A percentile compares a stretch with the other conserved stretches of the same genome.
Conservation (phyloP, 2,329 filamentous ascomycete genomes). For the Thyridium curvatum region DNA sequence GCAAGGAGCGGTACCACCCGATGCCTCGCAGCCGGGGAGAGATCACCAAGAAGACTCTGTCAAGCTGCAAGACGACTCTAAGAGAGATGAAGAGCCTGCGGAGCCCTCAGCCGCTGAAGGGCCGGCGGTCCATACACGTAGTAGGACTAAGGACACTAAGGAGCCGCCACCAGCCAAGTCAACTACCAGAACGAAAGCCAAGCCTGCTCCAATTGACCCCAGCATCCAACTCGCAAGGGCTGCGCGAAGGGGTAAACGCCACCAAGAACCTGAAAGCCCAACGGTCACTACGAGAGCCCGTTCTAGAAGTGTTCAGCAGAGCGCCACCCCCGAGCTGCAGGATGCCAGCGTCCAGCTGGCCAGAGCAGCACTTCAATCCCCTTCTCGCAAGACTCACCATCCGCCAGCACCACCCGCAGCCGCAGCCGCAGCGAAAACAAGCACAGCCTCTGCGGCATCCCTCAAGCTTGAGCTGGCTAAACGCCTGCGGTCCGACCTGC, state of each 20-base stretch:
- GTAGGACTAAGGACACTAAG: background rate
- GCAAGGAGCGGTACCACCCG: background rate
- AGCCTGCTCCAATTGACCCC: constrained; percentile 11
- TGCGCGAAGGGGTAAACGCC: constrained; percentile 8
- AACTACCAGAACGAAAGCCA: background rate
- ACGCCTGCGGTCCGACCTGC: constrained; percentile 40
- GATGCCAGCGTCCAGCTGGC: constrained; percentile 21
- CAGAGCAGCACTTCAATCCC: constrained; percentile 21
- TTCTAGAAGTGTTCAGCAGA: constrained; percentile 17
- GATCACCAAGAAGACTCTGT: no score
- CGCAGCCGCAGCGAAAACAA: constrained; percentile 2
- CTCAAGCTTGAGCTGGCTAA: constrained; percentile 40
- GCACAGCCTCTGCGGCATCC: constrained; percentile 19
- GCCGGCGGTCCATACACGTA: background rate
- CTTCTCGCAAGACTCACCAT: constrained; percentile 17
- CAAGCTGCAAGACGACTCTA: no score
- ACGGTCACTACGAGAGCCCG: constrained; percentile 16
- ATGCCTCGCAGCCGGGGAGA: no score
- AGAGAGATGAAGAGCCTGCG: no score
- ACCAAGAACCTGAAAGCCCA: constrained; percentile 11
- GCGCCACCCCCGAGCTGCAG: constrained; percentile 13
- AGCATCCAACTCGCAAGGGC: constrained; percentile 16
- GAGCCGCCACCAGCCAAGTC: background rate
- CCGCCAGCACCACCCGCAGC: constrained; percentile 5
- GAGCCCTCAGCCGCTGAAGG: no score